Evolutionary conservation across 169 alveolate species (phyloP), one percentile per base, ranked within the genome.

Genomic region (Plasmodium ovale): DNA sequence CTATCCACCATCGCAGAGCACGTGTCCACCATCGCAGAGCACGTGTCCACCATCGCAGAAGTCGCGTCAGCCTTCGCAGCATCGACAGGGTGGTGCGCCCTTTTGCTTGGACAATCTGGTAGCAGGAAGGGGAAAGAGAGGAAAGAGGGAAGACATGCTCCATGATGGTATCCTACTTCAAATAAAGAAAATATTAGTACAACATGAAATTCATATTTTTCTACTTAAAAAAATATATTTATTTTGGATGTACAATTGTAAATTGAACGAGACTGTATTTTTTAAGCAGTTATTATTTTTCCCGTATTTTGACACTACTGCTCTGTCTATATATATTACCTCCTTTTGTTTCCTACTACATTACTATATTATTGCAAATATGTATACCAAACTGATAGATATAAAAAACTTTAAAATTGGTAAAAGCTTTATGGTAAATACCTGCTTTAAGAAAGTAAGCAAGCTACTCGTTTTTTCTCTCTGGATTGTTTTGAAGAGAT

Each of bases 221-320:
- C 58, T 82, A 27, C 27, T 82, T 16, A 82, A 70, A 59, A 70
- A 65, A 37, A 69, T 82, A 56, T 82, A 65, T 59, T 44, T 82
- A 31, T 59, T 67, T 1, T 82, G 90, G 90, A 37, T 33, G 14
- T 23, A 31, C 42, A 65, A 33, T 65, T 65, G 71, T 27, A 82
- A 82, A n/a, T 35, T 14, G 16, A 67, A 67, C 23, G 82, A 82
- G 19, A 65, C 77, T 1, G 0, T 23, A 5, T 82, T 82, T 69
- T 82, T 65, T 42, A 64, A 65, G 21, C 27, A 82, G 25, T 42
- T 82, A 14, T 47, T 44, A 23, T 21, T 42, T n/a, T 82, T 82
- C 58, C 90, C 90, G 10, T 82, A 82, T 16, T 82, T 49, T 42
- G 90, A 82, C 19, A 67, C 64, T 59, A 82, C 79, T 16, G 14